Evolutionary conservation across 257 asterid species (phyloP).

Genomic region (Plantago major): DNA sequence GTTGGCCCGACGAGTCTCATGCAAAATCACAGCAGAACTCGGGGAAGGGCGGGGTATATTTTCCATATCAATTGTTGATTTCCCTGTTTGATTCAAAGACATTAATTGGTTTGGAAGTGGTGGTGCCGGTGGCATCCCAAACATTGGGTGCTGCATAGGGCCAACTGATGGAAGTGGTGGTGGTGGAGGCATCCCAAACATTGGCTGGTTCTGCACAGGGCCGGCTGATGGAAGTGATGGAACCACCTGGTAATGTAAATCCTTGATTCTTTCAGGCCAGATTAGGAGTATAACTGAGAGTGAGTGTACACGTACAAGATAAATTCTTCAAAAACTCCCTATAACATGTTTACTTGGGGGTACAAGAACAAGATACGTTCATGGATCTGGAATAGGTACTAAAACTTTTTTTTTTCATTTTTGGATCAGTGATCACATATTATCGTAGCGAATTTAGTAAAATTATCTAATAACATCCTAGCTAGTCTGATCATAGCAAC

Average conservation of each 20-base stretch:
- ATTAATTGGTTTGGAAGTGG: slow-evolving; percentile 68
- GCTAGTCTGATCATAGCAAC: too few species aligned
- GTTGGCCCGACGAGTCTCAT: slow-evolving; percentile 93
- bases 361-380: too few species aligned
- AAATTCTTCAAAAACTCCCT: too few species aligned
- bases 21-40: slow-evolving; percentile 56
- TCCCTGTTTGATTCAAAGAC: slow-evolving; percentile 66
- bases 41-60: slow-evolving; percentile 89
- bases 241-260: slow-evolving; percentile 46
- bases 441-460: too few species aligned
- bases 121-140: slow-evolving; percentile 69
- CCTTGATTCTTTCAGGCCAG: slow-evolving; percentile 6
- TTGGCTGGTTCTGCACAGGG: slow-evolving; percentile 56
- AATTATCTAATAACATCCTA: too few species aligned
- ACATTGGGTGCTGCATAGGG: slow-evolving; percentile 58
- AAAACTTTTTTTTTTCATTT: too few species aligned
- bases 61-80: slow-evolving; percentile 85
- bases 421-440: too few species aligned
- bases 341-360: too few species aligned
- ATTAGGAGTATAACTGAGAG: background rate
- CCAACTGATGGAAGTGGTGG: slow-evolving; percentile 49
- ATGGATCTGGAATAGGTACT: too few species aligned
- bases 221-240: slow-evolving; percentile 70
- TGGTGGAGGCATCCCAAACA: slow-evolving; percentile 70
- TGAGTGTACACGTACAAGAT: background rate